Evolutionary conservation across 2,329 filamentous ascomycete genomes (phyloP).

Genomic region (Ophiocordyceps polyrhachis-furcata): DNA sequence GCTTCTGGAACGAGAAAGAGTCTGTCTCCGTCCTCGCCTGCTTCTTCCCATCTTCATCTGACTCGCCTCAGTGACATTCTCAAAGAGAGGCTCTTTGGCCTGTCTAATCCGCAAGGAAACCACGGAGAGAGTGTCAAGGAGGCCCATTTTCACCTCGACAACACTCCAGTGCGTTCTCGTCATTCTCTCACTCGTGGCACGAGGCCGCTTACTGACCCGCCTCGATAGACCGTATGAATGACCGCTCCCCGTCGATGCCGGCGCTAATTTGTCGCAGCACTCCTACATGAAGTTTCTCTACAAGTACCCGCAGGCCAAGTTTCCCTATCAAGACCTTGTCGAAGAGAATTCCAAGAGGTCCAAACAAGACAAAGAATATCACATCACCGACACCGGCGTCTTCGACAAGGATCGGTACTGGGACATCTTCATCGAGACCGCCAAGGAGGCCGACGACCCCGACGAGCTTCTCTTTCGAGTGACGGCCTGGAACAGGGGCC

Average conservation of each 20-base stretch:
- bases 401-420: constrained; percentile 87
- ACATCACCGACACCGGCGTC: constrained; percentile 71
- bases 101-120: constrained; percentile 92
- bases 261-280: constrained; percentile 36
- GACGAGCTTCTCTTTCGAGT: constrained; percentile 88
- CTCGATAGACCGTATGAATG: constrained; percentile 26
- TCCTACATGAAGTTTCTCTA: constrained; percentile 99
- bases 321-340: constrained; percentile 79
- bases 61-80: constrained; percentile 51
- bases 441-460: constrained; percentile 80
- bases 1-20: constrained; percentile 98
- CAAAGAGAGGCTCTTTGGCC: constrained; percentile 85
- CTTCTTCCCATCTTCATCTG: constrained; percentile 5
- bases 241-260: background rate
- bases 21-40: constrained; percentile 16
- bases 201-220: constrained; percentile 6
- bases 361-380: constrained; percentile 71
- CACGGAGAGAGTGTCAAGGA: constrained; percentile 97
- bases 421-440: constrained; percentile 94
- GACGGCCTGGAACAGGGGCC: constrained; percentile 88
- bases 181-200: background rate
- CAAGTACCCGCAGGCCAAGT: constrained; percentile 84
- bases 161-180: constrained; percentile 47
- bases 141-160: constrained; percentile 89
- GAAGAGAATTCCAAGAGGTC: constrained; percentile 64